phyloP scores from a whole-genome alignment of 345 rosid genomes.

The Citrus glauca region DNA sequence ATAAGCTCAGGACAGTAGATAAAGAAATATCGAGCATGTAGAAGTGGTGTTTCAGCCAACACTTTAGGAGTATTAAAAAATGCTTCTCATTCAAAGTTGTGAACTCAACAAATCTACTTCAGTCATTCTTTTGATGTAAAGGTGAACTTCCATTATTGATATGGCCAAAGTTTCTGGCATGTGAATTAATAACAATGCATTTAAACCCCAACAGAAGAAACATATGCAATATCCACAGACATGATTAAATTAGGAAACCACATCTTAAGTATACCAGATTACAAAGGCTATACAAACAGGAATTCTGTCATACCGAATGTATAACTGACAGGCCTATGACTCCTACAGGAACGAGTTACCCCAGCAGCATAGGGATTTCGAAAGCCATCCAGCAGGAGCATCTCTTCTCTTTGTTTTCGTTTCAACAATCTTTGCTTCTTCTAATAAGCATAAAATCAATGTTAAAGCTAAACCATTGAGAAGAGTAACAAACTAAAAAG shows the following conservation, averaged over 20 bases:
- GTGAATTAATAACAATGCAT: not conserved
- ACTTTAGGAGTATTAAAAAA: not conserved
- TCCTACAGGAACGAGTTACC: constrained; percentile 62
- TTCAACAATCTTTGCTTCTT: constrained; percentile 65
- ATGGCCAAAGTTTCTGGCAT: not conserved
- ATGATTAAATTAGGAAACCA: not conserved
- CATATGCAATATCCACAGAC: not conserved
- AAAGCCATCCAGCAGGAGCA: constrained; percentile 31
- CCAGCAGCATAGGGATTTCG: constrained; percentile 30
- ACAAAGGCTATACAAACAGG: constrained; percentile 5
- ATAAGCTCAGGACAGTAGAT: not conserved
- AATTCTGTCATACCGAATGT: constrained; percentile 57
- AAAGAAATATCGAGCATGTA: not conserved
- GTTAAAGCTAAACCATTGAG: not conserved
- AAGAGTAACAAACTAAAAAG: not conserved
- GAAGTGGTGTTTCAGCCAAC: not conserved
- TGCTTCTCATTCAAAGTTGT: not conserved
- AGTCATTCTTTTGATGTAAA: not conserved
- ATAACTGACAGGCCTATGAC: constrained; percentile 49
- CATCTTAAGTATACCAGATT: not conserved
- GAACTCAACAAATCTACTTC: not conserved
- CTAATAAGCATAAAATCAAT: constrained; percentile 31
- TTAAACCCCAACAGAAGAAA: not conserved
- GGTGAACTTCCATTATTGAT: not conserved
- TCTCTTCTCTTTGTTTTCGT: constrained; percentile 52